Conservation (phyloP, 805 yeast species). For the Blastobotrys americana region DNA sequence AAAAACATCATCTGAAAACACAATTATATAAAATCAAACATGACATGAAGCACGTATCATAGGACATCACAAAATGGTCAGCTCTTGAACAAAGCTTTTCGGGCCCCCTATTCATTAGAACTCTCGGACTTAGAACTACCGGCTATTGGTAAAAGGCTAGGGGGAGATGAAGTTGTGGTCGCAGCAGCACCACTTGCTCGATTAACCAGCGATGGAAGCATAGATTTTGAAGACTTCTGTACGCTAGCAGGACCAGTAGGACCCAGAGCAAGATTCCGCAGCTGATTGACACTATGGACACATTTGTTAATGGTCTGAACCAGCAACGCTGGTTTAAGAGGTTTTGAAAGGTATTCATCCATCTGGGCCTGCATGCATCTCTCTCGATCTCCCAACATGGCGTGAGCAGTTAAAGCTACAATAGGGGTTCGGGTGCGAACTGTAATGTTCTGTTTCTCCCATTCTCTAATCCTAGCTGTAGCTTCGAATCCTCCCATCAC, state of each 20-base stretch:
- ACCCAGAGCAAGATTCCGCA: slow-evolving; percentile 32
- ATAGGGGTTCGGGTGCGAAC: slow-evolving; percentile 74
- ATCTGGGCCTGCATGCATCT: slow-evolving; percentile 79
- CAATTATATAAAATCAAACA: not conserved
- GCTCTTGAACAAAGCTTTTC: too few relatives aligned
- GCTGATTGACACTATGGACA: slow-evolving; percentile 45
- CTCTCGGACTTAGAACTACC: too few relatives aligned
- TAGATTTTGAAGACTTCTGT: slow-evolving; percentile 1
- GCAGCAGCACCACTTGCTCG: slow-evolving; percentile 5
- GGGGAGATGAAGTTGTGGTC: not conserved
- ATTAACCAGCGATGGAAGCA: slow-evolving; percentile 3
- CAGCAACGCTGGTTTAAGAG: slow-evolving; percentile 73
- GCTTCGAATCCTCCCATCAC: slow-evolving; percentile 95
- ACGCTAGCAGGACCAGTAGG: slow-evolving; percentile 17
- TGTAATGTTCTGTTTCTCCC: slow-evolving; percentile 77
- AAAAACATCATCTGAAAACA: not conserved
- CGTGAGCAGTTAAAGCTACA: slow-evolving; percentile 87
- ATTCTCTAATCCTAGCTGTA: slow-evolving; percentile 74
- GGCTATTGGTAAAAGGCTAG: too few relatives aligned
- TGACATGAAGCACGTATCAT: not conserved
- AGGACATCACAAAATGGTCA: too few relatives aligned
- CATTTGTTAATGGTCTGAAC: slow-evolving; percentile 82
- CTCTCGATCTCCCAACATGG: slow-evolving; percentile 90
- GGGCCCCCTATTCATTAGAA: too few relatives aligned
- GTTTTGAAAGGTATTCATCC: slow-evolving; percentile 88